Percentiles rank a stretch among this genome's conserved stretches.
These are phyloP conservation scores for Arthrobotrys pseudoclavata DNA, from an alignment of 2,329 filamentous ascomycete species.

Conservation along the genomic window DNA sequence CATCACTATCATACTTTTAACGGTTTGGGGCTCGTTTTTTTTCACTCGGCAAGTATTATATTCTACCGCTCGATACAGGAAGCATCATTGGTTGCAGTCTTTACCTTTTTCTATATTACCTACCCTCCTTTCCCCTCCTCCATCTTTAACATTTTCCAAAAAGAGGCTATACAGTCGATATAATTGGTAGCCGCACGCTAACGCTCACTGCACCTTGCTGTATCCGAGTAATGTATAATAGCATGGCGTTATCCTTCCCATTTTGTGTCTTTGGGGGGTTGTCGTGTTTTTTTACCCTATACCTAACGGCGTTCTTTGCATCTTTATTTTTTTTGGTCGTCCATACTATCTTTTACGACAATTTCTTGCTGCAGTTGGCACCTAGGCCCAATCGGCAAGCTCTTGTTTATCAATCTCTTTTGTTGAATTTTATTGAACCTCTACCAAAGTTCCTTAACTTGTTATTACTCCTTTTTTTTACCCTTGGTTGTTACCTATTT, in stretches of 20 bases:
- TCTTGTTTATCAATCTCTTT: neutral
- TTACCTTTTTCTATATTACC: conserved; percentile 12
- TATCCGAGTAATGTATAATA: conserved; percentile 60
- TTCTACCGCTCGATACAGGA: conserved; percentile 51
- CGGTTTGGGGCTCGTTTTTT: conserved; percentile 26
- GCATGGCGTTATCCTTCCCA: conserved; percentile 36
- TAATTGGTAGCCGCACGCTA: conserved; percentile 10
- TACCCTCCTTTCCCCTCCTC: neutral
- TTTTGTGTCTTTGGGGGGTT: neutral
- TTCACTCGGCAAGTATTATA: conserved; percentile 40
- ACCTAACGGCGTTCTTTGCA: conserved; percentile 41
- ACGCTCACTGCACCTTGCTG: conserved; percentile 48
- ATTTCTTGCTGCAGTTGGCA: conserved; percentile 17
- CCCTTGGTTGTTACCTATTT: neutral
- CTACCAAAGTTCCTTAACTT: conserved; percentile 7
- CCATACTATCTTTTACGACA: neutral
- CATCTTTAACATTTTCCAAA: neutral
- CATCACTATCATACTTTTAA: conserved; percentile 18
- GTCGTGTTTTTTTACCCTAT: conserved; percentile 29
- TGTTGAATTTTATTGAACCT: neutral
- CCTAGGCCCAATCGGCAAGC: neutral
- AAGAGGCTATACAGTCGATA: conserved; percentile 16
- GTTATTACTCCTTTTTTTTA: neutral
- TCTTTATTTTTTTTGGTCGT: neutral
- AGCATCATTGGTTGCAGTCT: conserved; percentile 37